These are phyloP conservation scores for Kurtzmaniella cleridarum DNA, from an alignment of 805 yeast genomes.

Conservation along the genomic window DNA sequence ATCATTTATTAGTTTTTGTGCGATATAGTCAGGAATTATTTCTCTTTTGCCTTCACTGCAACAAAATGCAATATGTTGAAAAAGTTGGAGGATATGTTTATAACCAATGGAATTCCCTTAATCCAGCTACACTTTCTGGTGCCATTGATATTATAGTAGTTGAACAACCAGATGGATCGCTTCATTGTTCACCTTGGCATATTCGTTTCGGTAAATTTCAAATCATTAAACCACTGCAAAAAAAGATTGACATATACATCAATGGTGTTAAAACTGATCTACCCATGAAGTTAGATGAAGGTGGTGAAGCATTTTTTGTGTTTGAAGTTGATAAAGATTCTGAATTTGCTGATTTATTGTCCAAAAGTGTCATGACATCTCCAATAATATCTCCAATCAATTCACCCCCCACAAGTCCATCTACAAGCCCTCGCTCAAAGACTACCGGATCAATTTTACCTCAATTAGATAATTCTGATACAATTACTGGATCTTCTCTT, in stretches of 20 bases:
- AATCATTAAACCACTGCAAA: conserved; percentile 87
- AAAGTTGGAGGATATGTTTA: conserved; percentile 93
- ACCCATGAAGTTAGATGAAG: conserved; percentile 96
- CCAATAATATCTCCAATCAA: conserved; percentile 69
- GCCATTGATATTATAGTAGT: conserved; percentile 96
- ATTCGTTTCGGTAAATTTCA: conserved; percentile 94
- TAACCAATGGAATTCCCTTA: conserved; percentile 94
- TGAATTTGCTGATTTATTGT: conserved; percentile 44
- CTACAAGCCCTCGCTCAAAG: conserved; percentile 11
- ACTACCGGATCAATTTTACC: not conserved
- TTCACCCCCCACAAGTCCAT: conserved; percentile 50
- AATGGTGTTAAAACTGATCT: conserved; percentile 76
- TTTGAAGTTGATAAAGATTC: conserved; percentile 69
- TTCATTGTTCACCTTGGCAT: conserved; percentile 94
- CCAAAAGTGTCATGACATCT: conserved; percentile 74
- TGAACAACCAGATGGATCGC: conserved; percentile 76
- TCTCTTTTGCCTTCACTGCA: no score
- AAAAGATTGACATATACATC: conserved; percentile 83
- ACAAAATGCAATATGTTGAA: conserved; percentile 88
- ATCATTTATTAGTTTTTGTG: no score
- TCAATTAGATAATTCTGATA: not conserved
- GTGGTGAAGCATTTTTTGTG: conserved; percentile 97
- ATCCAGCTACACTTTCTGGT: conserved; percentile 94
- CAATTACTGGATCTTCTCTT: conserved; percentile 5
- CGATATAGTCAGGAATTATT: no score